Percentiles rank a stretch among this genome's conserved stretches.
These are phyloP conservation scores for Beauveria sp. DNA, from an alignment of 2,329 filamentous ascomycete species.

Conservation along the genomic window DNA sequence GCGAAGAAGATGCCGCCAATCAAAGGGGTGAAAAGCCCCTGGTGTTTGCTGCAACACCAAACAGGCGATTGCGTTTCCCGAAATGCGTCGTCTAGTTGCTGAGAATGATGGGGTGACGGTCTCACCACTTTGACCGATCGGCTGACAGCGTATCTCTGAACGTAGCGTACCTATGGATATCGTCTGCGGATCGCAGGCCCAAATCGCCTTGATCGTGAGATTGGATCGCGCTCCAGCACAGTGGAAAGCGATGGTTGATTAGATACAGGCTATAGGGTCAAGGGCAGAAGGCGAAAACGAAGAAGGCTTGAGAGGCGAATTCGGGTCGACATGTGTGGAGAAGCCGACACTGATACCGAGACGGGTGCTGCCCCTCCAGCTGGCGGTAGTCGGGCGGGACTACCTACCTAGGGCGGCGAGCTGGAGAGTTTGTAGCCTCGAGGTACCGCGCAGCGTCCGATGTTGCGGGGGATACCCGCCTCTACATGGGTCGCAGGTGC, in stretches of 20 bases:
- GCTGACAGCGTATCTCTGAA: background rate
- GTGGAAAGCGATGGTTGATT: background rate
- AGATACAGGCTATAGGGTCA: background rate
- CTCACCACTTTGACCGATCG: conserved; percentile 7
- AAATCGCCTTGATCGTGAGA: background rate
- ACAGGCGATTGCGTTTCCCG: background rate
- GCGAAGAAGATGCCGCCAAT: background rate
- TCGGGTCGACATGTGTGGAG: conserved; percentile 10
- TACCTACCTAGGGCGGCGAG: background rate
- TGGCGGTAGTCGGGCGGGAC: conserved; percentile 1
- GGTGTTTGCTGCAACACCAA: background rate
- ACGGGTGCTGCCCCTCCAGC: background rate
- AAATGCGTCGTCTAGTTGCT: background rate
- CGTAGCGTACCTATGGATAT: background rate
- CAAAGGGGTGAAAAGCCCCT: background rate
- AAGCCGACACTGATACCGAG: background rate
- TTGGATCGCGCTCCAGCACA: background rate
- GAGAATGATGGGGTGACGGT: background rate
- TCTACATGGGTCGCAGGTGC: background rate
- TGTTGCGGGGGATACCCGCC: background rate
- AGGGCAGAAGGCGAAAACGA: background rate
- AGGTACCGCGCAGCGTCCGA: background rate
- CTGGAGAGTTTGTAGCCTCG: background rate
- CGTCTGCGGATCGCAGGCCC: conserved; percentile 13
- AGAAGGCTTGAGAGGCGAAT: conserved; percentile 8